Evolutionary conservation across 2,329 filamentous ascomycete species (phyloP).

Genomic region (Pseudopyrenochaeta lycopersici): DNA sequence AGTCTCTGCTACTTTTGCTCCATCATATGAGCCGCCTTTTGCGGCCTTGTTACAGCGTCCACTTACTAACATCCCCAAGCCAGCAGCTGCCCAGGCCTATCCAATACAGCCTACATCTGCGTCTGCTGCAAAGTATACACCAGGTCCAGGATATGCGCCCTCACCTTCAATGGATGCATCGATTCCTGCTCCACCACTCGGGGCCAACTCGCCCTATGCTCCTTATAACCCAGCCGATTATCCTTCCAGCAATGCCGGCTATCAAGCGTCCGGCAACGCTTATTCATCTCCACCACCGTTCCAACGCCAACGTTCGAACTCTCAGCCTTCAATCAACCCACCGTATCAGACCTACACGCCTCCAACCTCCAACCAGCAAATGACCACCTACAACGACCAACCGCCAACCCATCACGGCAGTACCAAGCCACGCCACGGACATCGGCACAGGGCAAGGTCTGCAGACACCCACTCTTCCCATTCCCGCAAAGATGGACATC

Average conservation of each 20-base stretch:
- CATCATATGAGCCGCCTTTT: conserved; percentile 48
- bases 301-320: conserved; percentile 45
- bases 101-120: conserved; percentile 19
- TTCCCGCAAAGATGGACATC: conserved; percentile 42
- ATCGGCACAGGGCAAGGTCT: conserved; percentile 48
- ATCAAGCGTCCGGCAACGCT: conserved; percentile 26
- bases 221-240: conserved; percentile 46
- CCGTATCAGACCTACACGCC: conserved; percentile 26
- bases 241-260: conserved; percentile 23
- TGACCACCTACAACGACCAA: conserved; percentile 28
- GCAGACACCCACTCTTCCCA: conserved; percentile 45
- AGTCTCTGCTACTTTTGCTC: conserved; percentile 39
- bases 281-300: conserved; percentile 46
- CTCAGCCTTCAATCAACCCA: conserved; percentile 38
- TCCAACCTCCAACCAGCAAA: conserved; percentile 23
- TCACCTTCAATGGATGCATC: conserved; percentile 33
- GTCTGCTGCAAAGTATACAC: conserved; percentile 42
- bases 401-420: conserved; percentile 39
- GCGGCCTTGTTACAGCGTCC: conserved; percentile 42
- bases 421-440: conserved; percentile 34
- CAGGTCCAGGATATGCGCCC: conserved; percentile 42
- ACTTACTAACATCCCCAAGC: conserved; percentile 45
- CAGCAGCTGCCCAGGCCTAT: conserved; percentile 20
- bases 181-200: conserved; percentile 35
- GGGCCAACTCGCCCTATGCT: conserved; percentile 30